A percentile compares a stretch with the other conserved stretches of the same genome.
phyloP scores from a whole-genome alignment of 148 eudicot species.

The Heliamphora exappendiculata region DNA sequence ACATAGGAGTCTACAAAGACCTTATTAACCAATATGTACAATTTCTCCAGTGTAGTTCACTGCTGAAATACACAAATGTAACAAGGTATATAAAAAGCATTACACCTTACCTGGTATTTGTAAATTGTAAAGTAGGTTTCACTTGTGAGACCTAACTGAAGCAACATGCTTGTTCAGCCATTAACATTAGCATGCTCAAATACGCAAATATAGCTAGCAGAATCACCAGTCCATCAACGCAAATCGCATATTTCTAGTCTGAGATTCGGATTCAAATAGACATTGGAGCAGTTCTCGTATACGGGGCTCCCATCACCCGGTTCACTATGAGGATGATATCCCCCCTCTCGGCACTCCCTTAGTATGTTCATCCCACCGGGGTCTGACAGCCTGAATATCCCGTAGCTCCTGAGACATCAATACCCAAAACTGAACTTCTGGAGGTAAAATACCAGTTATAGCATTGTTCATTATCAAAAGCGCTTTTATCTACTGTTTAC shows the following conservation, averaged over 20 bases:
- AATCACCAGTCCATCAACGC: conserved; percentile 23
- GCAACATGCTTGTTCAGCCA: not conserved
- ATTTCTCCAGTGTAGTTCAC: not conserved
- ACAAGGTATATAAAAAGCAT: not conserved
- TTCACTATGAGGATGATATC: conserved; percentile 58
- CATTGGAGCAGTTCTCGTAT: conserved; percentile 65
- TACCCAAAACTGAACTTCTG: not conserved
- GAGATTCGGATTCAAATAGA: conserved; percentile 52
- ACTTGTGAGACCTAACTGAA: not conserved
- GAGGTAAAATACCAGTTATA: not conserved
- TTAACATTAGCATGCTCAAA: not conserved
- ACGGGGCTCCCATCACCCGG: conserved; percentile 45
- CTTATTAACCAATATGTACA: not conserved
- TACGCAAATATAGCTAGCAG: not conserved
- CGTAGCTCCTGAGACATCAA: conserved; percentile 42
- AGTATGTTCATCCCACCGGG: conserved; percentile 50
- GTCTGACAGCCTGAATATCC: conserved; percentile 56
- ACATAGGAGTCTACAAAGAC: not conserved
- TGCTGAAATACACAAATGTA: not conserved
- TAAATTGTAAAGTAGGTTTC: not conserved
- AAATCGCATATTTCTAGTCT: conserved; percentile 62
- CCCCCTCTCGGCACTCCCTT: conserved; percentile 49
- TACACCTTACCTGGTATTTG: not conserved
- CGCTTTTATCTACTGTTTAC: no score
- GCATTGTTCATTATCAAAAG: not conserved